Evolutionary conservation across 805 yeast genomes (phyloP).

Genomic region (Barnettozyma populi): DNA sequence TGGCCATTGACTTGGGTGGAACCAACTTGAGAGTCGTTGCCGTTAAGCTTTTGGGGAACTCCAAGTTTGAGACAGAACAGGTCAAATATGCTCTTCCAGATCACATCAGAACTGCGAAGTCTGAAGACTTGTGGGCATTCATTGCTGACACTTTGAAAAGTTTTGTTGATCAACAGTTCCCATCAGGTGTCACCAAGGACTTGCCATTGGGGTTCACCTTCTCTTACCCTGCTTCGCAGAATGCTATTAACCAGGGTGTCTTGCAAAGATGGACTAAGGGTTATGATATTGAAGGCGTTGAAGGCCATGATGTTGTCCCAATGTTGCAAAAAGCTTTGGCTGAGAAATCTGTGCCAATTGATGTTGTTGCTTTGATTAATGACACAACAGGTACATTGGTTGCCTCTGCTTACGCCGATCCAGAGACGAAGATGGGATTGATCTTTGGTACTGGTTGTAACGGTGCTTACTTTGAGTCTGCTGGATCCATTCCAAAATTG

Average conservation of each 20-base stretch:
- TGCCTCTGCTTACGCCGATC: slow-evolving; percentile 89
- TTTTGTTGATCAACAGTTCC: slow-evolving; percentile 63
- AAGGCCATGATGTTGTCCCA: slow-evolving; percentile 91
- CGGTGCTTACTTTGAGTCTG: slow-evolving; percentile 88
- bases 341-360: slow-evolving; percentile 63
- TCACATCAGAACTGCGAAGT: slow-evolving; percentile 67
- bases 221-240: slow-evolving; percentile 84
- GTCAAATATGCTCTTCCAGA: slow-evolving; percentile 79
- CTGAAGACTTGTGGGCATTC: slow-evolving; percentile 78
- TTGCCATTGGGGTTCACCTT: slow-evolving; percentile 92
- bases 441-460: slow-evolving; percentile 97
- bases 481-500: slow-evolving; percentile 71
- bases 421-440: slow-evolving; percentile 86
- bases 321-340: slow-evolving; percentile 76
- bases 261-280: slow-evolving; percentile 98
- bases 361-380: slow-evolving; percentile 87
- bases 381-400: slow-evolving; percentile 97
- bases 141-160: slow-evolving; percentile 75
- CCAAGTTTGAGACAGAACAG: slow-evolving; percentile 81
- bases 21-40: slow-evolving; percentile 91
- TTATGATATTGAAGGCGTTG: slow-evolving; percentile 87
- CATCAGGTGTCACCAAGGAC: slow-evolving; percentile 55
- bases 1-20: slow-evolving; percentile 96
- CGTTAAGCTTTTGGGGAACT: slow-evolving; percentile 77
- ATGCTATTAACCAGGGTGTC: slow-evolving; percentile 76